Evolutionary conservation across 805 yeast species (phyloP).

Genomic region (Kluyveromyces nonfermentans): DNA sequence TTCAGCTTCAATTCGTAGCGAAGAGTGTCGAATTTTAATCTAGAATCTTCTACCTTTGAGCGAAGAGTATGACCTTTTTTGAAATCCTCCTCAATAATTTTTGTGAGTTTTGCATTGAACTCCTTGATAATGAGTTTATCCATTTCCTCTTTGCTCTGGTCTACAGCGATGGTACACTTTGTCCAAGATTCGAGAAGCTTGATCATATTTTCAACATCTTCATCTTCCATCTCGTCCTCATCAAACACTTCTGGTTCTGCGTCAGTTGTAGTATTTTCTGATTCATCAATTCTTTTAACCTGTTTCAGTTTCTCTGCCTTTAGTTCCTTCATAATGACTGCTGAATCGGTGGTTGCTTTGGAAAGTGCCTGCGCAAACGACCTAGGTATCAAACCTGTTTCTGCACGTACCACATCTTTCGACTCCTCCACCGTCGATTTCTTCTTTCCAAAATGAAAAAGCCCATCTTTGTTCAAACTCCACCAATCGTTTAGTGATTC

Average conservation of each 20-base stretch:
- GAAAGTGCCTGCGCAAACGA: conserved; percentile 67
- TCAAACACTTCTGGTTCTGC: conserved; percentile 14
- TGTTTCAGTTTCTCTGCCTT: conserved; percentile 16
- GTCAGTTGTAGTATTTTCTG: conserved; percentile 30
- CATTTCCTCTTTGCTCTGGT: conserved; percentile 59
- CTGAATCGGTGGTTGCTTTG: conserved; percentile 43
- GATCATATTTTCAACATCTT: conserved; percentile 43
- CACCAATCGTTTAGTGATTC: conserved; percentile 57
- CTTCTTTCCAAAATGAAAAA: conserved; percentile 10
- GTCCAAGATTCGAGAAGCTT: conserved; percentile 38
- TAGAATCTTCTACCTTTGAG: conserved; percentile 57
- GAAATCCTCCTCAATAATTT: conserved; percentile 47
- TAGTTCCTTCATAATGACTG: conserved; percentile 31
- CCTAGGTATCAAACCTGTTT: conserved; percentile 39
- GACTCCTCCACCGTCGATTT: conserved; percentile 6
- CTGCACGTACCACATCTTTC: not conserved
- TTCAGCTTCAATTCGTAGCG: conserved; percentile 44
- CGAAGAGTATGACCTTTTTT: conserved; percentile 52
- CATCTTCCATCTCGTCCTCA: conserved; percentile 35
- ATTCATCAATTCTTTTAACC: conserved; percentile 5
- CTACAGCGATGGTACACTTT: conserved; percentile 49
- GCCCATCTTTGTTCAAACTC: conserved; percentile 19
- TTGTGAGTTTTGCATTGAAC: conserved; percentile 48
- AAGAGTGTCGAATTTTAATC: conserved; percentile 60
- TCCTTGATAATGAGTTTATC: conserved; percentile 52